Evolutionary conservation across 345 rosid genomes (phyloP).

Genomic region (Salix brachista): DNA sequence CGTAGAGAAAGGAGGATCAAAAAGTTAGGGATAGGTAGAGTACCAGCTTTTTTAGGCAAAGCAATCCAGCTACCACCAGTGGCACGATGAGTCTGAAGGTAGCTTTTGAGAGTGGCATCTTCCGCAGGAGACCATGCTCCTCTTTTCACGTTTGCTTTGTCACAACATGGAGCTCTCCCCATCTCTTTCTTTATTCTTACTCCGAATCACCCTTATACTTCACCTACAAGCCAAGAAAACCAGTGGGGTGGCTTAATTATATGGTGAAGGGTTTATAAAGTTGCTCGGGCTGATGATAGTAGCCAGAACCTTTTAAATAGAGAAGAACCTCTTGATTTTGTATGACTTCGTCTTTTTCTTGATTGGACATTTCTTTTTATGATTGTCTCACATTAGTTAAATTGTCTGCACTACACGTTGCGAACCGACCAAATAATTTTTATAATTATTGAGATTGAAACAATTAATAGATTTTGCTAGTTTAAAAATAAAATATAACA

Average conservation of each 20-base stretch:
- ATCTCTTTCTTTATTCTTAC: constrained; percentile 15
- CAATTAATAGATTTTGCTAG: no score
- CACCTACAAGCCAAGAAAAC: neutral
- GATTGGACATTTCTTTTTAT: neutral
- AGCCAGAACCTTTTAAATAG: neutral
- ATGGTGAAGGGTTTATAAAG: neutral
- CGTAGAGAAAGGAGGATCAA: no score
- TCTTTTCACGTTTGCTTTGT: constrained; percentile 80
- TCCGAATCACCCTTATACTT: neutral
- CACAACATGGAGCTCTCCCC: constrained; percentile 96
- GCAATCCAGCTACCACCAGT: constrained; percentile 86
- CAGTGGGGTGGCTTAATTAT: neutral
- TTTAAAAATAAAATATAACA: no score
- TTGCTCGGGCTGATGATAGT: neutral
- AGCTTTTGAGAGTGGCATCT: constrained; percentile 70
- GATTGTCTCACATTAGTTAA: neutral
- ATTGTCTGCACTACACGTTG: no score
- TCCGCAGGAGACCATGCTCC: constrained; percentile 96
- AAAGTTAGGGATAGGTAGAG: no score
- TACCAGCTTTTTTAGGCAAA: constrained; percentile 76
- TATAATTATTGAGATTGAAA: no score
- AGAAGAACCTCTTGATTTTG: neutral
- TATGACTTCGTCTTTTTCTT: neutral
- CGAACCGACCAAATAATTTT: no score
- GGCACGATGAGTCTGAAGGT: constrained; percentile 16